Base-by-base conservation (phyloP, 805 yeast species). In the Clavispora vitiphila region DNA sequence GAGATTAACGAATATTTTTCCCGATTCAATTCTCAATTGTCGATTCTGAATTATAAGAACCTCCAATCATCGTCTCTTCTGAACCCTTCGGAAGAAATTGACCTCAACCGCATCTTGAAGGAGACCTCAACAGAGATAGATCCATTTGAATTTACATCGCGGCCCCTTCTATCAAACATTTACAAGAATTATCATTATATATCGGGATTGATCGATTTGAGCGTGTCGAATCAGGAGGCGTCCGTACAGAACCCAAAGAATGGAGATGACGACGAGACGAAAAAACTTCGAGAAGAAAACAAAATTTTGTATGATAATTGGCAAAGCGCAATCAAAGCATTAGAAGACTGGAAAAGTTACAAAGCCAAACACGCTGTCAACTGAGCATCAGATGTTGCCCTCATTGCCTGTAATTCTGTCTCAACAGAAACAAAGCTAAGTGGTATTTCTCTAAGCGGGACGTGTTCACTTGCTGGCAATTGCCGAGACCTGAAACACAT, bases 281-380 rank as follows among this genome's bases (percentile, higher is more conserved):
- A 51, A 26, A 54, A 54, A 37, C 54, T 67, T 38, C 49, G 53
- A 37, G 54, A 53, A n/a, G 73, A 70, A 39, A 57, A 67, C 40
- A 61, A 57, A 21, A 45, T 48, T 16, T 57, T 67, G 37, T 55
- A 56, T 12, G 51, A 56, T 29, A 69, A 65, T 41, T 67, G 72
- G 71, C 54, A 64, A 40, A 67, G 66, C 26, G 71, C 74, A 0
- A 54, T 65, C 42, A 57, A 55, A 35, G 62, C 70, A 2, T 49
- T 64, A 4, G 74, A 70, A 21, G 59, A 63, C 38, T 70, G 72
- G 74, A 64, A 64, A 41, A 54, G 46, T 12, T 54, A 49, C 42
- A 48, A 26, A 16, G 32, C 32, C 12, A 29, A 29, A 9, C 16
- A 29, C 20, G 26, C 4, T 24, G 11, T 24, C 26, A 24, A 8